Evolutionary conservation across 129 eudicot genomes (phyloP), one percentile per base, ranked within the genome.

Genomic region (Helichrysum umbraculigerum): DNA sequence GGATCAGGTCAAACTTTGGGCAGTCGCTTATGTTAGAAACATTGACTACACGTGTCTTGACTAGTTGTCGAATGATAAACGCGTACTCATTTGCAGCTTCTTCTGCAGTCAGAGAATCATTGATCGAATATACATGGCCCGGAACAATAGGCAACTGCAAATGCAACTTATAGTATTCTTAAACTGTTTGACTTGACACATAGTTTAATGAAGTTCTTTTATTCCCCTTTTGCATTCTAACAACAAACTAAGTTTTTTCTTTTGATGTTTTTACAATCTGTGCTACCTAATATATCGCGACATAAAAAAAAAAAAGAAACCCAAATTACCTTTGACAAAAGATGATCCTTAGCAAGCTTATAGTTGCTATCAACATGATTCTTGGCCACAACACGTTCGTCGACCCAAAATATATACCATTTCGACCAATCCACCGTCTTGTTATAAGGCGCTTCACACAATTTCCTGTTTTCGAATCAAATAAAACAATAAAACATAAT

Each of bases 1-100:
- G 85, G 80, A 87, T 69, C 30, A 89, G 88, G 78, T 89, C 96
- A 47, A 87, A 87, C 83, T 87, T 89, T n/a, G 89, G 89, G 78
- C 92, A 89, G 79, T 89, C 96, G 34, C 69, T 74, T 71, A 74
- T 79, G 44, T 82, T 81, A 22, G 90, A 87, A 47, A 68, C 90
- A 1, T 78, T 66, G 78, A 87, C 61, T 47, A 87, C 69, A 33
- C 92, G 85, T 0, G 90, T 87, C 79, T 75, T 90, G 25, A 87
- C 96, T n/a, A 83, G 81, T 80, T 90, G 86, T 17, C 92, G 79
- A 67, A 87, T 81, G 66, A 80, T 85, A 66, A 83, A 87, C 61
- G 79, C 86, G 3, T 90, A 90, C 41, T 90, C 87, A 25, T 35
- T 75, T 2, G 88, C 92, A 14, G 92, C 92, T 72, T 90, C 81